Conservation (phyloP, 78 protist species). For the Paratrimastix pyriformis region DNA sequence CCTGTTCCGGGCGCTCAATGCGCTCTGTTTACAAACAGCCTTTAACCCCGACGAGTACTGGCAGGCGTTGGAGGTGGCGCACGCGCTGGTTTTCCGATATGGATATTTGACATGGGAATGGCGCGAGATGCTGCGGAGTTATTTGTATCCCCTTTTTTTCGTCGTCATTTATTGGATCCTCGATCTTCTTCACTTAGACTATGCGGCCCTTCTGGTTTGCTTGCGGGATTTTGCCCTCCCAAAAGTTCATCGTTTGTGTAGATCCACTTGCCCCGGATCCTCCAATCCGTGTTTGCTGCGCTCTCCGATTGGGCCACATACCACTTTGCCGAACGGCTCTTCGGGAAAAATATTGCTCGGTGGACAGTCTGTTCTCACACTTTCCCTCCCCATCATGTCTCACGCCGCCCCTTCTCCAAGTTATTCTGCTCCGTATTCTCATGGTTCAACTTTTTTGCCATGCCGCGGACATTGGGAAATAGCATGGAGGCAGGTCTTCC, state of each 20-base stretch:
- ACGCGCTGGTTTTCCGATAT: constrained; percentile 46
- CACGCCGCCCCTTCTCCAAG: too few relatives aligned
- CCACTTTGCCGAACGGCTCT: too few relatives aligned
- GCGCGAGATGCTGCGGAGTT: neutral
- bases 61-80: constrained; percentile 66
- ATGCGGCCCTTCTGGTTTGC: too few relatives aligned
- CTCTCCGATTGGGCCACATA: neutral
- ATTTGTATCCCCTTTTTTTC: constrained; percentile 1
- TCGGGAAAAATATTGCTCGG: too few relatives aligned
- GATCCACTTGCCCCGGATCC: neutral
- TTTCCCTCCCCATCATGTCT: too few relatives aligned
- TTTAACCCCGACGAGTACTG: constrained; percentile 65
- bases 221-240: too few relatives aligned
- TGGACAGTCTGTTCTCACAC: too few relatives aligned
- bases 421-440: too few relatives aligned
- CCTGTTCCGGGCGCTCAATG: constrained; percentile 2
- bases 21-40: constrained; percentile 17
- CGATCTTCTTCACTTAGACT: neutral
- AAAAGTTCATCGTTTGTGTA: too few relatives aligned
- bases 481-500: too few relatives aligned
- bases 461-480: too few relatives aligned
- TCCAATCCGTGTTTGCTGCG: constrained; percentile 9
- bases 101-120: constrained; percentile 26
- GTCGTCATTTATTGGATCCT: neutral
- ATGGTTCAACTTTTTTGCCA: too few relatives aligned